Evolutionary conservation across 306 rosid species (phyloP), one percentile per base, ranked within the genome.

Genomic region (Cercis canadensis): DNA sequence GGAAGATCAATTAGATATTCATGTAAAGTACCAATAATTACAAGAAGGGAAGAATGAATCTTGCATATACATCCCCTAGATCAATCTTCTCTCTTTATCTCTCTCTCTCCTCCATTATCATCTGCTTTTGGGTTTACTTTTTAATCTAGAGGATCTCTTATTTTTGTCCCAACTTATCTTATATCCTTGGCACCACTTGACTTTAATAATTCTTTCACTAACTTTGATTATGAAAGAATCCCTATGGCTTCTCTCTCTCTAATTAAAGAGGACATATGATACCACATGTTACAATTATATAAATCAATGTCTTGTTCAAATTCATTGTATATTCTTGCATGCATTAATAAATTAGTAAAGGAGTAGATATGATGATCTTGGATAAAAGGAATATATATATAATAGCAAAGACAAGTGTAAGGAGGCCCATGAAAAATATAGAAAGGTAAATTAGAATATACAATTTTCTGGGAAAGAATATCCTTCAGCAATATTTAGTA

Each of bases 31-130:
- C 33, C 72, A 68, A 70, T 65, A 54, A 70, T 78, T 78, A 69
- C 32, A 64, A 37, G 6, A 37, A 37, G 59, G 51, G 72, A 43
- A 43, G 41, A 74, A 11, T 73, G 47, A 76, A 76, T 50, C 72
- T 68, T 51, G 74, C 55, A 33, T 67, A 74, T 8, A 49, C 66
- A 54, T 67, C 66, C 70, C 70, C 76, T 37, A 18, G 73, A n/a
- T n/a, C n/a, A 83, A 56, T 78, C 73, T 70, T 66, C 70, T 52
- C 12, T 68, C 65, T 77, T 67, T 58, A 0, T 55, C 54, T 66
- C 19, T 82, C 84, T 44, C 72, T 68, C 67, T 72, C 80, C 45
- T 74, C 83, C 50, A 77, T 82, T 74, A 72, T 84, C 78, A 69
- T 51, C 44, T 69, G 41, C 73, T 56, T 86, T 75, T 77, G 62